Evolutionary conservation across 768 basidiomycete genomes (phyloP).

Genomic region (Coprinopsis cinerea): DNA sequence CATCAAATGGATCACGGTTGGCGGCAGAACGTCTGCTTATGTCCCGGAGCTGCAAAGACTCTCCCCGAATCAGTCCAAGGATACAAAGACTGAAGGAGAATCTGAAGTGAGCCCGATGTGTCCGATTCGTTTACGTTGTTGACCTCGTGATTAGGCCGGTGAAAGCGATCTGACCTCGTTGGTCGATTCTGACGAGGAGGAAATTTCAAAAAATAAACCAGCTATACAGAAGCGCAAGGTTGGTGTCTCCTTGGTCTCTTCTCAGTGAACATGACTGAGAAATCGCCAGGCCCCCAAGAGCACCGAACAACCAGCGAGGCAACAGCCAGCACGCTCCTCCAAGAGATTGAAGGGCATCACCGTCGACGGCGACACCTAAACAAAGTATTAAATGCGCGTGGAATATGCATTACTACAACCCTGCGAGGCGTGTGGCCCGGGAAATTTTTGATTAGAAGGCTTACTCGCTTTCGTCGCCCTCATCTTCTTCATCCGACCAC

Average conservation of each 20-base stretch:
- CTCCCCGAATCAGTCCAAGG: conserved; percentile 3
- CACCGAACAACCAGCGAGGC: neutral
- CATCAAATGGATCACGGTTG: conserved; percentile 69
- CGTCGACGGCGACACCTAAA: no score
- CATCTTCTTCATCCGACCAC: conserved; percentile 45
- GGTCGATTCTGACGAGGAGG: neutral
- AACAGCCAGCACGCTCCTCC: neutral
- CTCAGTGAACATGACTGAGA: no score
- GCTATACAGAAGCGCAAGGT: neutral
- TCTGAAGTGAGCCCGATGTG: neutral
- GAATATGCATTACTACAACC: neutral
- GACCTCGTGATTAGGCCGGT: neutral
- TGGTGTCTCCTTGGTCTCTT: no score
- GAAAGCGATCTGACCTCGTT: conserved; percentile 6
- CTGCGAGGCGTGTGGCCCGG: no score
- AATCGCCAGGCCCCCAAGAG: no score
- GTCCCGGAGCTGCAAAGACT: conserved; percentile 55
- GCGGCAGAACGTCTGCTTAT: conserved; percentile 72
- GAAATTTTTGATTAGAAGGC: neutral
- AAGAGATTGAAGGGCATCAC: conserved; percentile 1
- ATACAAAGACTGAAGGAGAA: neutral
- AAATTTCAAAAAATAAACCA: neutral
- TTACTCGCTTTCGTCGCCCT: conserved; percentile 47
- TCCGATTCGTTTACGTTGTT: no score
- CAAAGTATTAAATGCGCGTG: no score